A percentile compares a stretch with the other conserved stretches of the same genome.
phyloP scores from a whole-genome alignment of 306 rosid genomes.

The Sphenostylis stenocarpa region DNA sequence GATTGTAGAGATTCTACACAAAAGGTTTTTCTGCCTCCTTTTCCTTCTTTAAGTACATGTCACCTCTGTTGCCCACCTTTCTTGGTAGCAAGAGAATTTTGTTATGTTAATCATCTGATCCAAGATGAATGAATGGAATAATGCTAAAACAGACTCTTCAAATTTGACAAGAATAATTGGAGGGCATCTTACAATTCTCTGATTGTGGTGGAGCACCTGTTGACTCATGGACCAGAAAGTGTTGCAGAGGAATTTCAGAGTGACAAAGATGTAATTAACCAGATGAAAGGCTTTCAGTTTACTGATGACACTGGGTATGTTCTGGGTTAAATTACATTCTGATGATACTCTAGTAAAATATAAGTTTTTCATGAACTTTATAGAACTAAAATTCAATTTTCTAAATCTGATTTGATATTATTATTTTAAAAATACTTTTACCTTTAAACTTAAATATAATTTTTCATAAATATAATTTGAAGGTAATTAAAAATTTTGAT shows the following conservation, averaged over 20 bases:
- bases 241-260: constrained; percentile 59
- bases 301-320: constrained; percentile 68
- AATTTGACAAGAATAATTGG: constrained; percentile 73
- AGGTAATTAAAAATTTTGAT: no score
- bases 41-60: background rate
- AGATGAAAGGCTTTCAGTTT: constrained; percentile 60
- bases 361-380: no score
- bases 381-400: no score
- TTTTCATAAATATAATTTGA: no score
- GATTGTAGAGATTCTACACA: constrained; percentile 42
- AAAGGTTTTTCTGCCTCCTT: constrained; percentile 32
- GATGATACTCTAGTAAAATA: no score
- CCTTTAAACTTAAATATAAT: no score
- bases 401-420: no score
- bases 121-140: background rate
- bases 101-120: background rate
- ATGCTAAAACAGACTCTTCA: constrained; percentile 50
- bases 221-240: constrained; percentile 86
- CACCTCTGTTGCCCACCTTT: background rate
- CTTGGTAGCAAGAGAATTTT: background rate
- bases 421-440: no score
- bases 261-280: constrained; percentile 51
- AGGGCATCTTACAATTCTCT: constrained; percentile 70
- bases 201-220: constrained; percentile 59
- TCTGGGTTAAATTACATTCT: background rate